Conservation (phyloP, 108 stramenopile genomes). For the Cyclotella atomus region DNA sequence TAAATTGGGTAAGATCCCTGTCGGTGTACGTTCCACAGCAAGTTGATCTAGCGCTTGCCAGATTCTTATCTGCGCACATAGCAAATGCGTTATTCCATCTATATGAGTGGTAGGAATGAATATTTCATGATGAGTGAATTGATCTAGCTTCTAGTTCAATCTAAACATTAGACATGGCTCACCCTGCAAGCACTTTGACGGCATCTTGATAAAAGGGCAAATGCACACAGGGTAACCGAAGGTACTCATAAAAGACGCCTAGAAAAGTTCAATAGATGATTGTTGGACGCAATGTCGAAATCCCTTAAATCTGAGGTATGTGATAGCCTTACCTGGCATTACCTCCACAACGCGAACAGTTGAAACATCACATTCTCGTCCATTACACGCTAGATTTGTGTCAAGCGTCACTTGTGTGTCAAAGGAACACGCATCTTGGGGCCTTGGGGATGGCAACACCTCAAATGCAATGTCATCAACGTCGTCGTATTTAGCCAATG, state of each 20-base stretch:
- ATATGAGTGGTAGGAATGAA: neutral
- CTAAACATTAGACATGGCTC: neutral
- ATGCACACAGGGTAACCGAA: slow-evolving; percentile 61
- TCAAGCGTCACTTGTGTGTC: slow-evolving; percentile 27
- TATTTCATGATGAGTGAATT: neutral
- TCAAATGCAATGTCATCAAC: slow-evolving; percentile 33
- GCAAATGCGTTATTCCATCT: neutral
- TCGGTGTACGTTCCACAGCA: slow-evolving; percentile 27
- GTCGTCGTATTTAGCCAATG: slow-evolving; percentile 17
- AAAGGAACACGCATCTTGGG: slow-evolving; percentile 35
- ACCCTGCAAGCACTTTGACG: slow-evolving; percentile 27
- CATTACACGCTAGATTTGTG: slow-evolving; percentile 29
- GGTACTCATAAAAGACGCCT: slow-evolving; percentile 63
- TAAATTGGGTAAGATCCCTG: neutral
- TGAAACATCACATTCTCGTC: slow-evolving; percentile 51
- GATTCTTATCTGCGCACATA: slow-evolving; percentile 36
- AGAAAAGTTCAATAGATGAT: neutral
- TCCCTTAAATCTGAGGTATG: no score
- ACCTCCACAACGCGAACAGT: slow-evolving; percentile 55
- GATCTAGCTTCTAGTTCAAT: neutral
- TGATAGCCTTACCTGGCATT: slow-evolving; percentile 17
- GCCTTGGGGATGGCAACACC: slow-evolving; percentile 17
- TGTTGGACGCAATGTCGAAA: neutral
- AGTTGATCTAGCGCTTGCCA: slow-evolving; percentile 22
- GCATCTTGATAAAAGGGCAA: slow-evolving; percentile 54